These are phyloP conservation scores for Adenanthera pavonina DNA, from an alignment of 306 rosid genomes.

Conservation along the genomic window DNA sequence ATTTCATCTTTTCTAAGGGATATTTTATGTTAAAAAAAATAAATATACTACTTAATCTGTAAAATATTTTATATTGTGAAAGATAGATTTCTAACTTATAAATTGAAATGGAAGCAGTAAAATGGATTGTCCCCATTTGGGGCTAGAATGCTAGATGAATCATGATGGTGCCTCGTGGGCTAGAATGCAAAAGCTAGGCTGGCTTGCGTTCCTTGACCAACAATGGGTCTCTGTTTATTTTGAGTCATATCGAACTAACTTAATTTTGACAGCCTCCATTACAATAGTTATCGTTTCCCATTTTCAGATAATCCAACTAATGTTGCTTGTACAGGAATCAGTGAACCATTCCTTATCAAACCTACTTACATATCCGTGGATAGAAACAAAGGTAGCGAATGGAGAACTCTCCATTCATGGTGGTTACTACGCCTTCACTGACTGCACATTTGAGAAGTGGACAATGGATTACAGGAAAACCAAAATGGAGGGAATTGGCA, in stretches of 20 bases:
- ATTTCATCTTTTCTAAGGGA: too few relatives aligned
- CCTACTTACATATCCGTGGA: slow-evolving; percentile 95
- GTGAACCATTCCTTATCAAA: slow-evolving; percentile 71
- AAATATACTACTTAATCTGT: too few relatives aligned
- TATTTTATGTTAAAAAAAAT: too few relatives aligned
- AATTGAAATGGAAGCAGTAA: too few relatives aligned
- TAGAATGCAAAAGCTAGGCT: too few relatives aligned
- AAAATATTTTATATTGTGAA: too few relatives aligned
- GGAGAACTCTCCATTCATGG: slow-evolving; percentile 79
- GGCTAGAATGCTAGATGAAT: slow-evolving; percentile 20
- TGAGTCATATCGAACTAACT: slow-evolving; percentile 20
- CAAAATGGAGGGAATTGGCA: slow-evolving; percentile 50
- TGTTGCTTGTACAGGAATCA: slow-evolving; percentile 70
- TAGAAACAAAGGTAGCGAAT: slow-evolving; percentile 77
- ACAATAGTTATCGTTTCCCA: neutral
- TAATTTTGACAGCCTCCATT: slow-evolving; percentile 16
- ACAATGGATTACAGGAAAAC: slow-evolving; percentile 75
- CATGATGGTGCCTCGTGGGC: neutral
- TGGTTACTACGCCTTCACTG: slow-evolving; percentile 85
- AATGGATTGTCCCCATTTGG: neutral
- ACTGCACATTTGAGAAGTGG: slow-evolving; percentile 98
- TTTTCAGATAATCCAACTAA: neutral
- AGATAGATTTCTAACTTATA: too few relatives aligned
- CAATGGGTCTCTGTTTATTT: slow-evolving; percentile 11
- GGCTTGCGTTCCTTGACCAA: neutral